These are phyloP conservation scores for Ganoderma sinense DNA, from an alignment of 1,284 basidiomycete genomes.

Conservation along the genomic window DNA sequence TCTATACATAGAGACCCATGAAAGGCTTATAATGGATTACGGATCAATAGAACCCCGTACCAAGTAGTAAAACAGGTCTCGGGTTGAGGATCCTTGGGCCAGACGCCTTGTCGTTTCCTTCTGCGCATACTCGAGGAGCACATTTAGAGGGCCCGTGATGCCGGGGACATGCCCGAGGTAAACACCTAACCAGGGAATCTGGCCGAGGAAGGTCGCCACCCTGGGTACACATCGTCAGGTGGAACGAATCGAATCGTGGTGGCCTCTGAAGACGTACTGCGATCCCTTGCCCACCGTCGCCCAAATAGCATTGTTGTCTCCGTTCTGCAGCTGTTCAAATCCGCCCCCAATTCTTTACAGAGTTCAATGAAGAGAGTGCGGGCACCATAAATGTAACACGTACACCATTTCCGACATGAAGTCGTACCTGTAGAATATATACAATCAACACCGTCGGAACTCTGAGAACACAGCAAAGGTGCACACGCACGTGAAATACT, in stretches of 20 bases:
- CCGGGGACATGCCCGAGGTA: constrained; percentile 24
- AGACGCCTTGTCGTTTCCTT: constrained; percentile 20
- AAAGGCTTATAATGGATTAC: no score
- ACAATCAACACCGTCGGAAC: no score
- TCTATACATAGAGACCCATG: no score
- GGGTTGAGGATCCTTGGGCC: constrained; percentile 15
- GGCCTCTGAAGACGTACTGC: not conserved
- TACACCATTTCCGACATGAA: constrained; percentile 42
- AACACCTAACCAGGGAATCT: constrained; percentile 33
- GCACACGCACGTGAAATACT: constrained; percentile 62
- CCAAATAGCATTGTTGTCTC: constrained; percentile 28
- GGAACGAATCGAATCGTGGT: no score
- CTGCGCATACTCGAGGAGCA: constrained; percentile 18
- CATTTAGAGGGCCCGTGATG: constrained; percentile 18
- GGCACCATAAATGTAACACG: constrained; percentile 5
- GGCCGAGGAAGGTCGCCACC: constrained; percentile 16
- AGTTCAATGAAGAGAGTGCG: not conserved
- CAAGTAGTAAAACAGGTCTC: constrained; percentile 34
- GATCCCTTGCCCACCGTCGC: constrained; percentile 22
- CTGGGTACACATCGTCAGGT: constrained; percentile 10
- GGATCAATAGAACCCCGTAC: no score
- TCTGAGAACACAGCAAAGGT: no score
- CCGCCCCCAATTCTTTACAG: constrained; percentile 35
- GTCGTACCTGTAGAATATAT: constrained; percentile 26
- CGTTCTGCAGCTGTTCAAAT: constrained; percentile 34